Base-by-base conservation (phyloP, 2,329 filamentous ascomycete species). In the Fusarium annulatum region DNA sequence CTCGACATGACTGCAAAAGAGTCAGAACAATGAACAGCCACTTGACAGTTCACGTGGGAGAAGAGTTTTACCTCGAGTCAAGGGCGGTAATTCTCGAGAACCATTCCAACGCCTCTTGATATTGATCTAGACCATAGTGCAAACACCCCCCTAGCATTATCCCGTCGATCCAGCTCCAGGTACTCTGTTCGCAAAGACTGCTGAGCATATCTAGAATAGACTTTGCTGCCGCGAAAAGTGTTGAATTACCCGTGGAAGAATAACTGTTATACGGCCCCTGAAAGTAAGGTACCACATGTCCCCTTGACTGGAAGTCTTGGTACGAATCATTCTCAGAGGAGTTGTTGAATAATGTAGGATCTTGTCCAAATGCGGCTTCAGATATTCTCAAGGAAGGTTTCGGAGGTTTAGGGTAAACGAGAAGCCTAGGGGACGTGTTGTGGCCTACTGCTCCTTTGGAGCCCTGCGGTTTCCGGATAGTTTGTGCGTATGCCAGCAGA, bases 71-170 rank as follows among this genome's bases (percentile, higher is more conserved):
- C 89, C 84, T 87, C 52, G 86, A 81, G 77, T 92, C 87, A 58
- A 91, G 76, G 48, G 82, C 82, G 46, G 88, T 83, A 67, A 92
- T 88, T 71, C 91, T 90, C 67, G 87, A 89, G 80, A 94, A 96
- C 91, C 92, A 94, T 68, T 91, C 88, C 52, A 93, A 81, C 21
- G 93, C 92, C 72, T 94, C 92, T 70, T 93, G 89, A 79, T 96
- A 97, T 79, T 94, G 91, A 70, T 94, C 94, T 19, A 98, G 84
- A 12, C 94, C 95, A 83, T 98, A 98, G 56, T 96, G 92, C 65
- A 99, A 86, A 83, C 96, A 98, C 5, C 96, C 96, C 43, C 93
- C 94, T 11, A 98, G 86, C 43, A 98, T 86, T 86, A 98, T 95
- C 5, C 96, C 96, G 79, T 98, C 96, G 60, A 95, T 89, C 96